Base-by-base conservation (phyloP, 306 rosid genomes). In the Ochetophila trinervis region DNA sequence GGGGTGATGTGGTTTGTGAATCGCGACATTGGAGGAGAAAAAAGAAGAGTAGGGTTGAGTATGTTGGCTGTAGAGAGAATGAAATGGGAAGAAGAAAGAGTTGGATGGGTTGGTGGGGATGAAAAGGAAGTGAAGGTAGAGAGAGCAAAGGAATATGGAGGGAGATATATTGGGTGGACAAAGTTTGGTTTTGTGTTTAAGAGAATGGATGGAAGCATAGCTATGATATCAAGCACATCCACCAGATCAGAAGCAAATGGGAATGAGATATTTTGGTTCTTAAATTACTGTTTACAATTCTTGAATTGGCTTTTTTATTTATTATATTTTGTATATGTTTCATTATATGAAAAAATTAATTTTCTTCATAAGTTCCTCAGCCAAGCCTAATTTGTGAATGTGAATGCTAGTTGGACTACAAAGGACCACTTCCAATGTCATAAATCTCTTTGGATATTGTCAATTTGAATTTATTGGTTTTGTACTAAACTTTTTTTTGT, bases 121-220 rank as follows among this genome's bases (percentile, higher is more conserved):
- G 60, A 57, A 10, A 64, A 53, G 85, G 69, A 66, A 44, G 66
- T 63, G 58, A 62, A 69, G 8, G 76, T 82, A 35, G 57, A 72
- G 36, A 88, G 62, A 78, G 72, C 58, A n/a, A 89, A 88, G 61
- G 80, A 84, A 68, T 77, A 75, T 62, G 51, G 62, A 83, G 89
- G 66, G 47, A 14, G 23, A 63, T 66, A 3, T 3, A 20, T 4
- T 27, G 32, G 6, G 15, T 49, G 69, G 69, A 50, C 30, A 11
- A 30, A 32, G 3, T 64, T 64, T 50, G 59, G 58, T 64, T 64
- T 64, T 64, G 68, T 70, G 15, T 36, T 81, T 67, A 78, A 37
- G 58, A 77, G 75, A 81, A 62, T 72, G 80, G 81, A 88, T 83
- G 82, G 78, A 24, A 79, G 68, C 13, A 8, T 76, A 68, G 73